Evolutionary conservation across 495 filamentous ascomycete genomes (phyloP).

Genomic region (Umbilicaria muhlenbergii): DNA sequence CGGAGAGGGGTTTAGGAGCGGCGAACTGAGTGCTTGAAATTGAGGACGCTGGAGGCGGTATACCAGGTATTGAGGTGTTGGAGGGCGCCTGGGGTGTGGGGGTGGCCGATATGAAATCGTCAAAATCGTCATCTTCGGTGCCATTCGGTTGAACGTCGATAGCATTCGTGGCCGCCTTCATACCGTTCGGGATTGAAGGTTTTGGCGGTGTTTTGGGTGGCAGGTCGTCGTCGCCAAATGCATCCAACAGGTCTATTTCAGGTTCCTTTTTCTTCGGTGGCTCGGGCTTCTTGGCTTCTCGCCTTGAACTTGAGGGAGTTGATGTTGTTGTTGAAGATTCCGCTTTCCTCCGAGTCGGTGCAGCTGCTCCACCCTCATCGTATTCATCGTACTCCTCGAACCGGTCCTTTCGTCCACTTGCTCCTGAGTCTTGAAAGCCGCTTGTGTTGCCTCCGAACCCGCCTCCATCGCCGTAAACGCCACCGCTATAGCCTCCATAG

Average conservation of each 20-base stretch:
- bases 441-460: slow-evolving; percentile 59
- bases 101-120: slow-evolving; percentile 92
- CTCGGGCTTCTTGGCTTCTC: slow-evolving; percentile 42
- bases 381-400: slow-evolving; percentile 98
- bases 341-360: slow-evolving; percentile 29
- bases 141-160: slow-evolving; percentile 30
- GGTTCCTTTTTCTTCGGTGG: slow-evolving; percentile 66
- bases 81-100: slow-evolving; percentile 34
- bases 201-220: slow-evolving; percentile 27
- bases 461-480: slow-evolving; percentile 85
- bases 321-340: slow-evolving; percentile 19
- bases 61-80: slow-evolving; percentile 24
- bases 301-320: slow-evolving; percentile 17
- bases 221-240: slow-evolving; percentile 62
- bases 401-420: slow-evolving; percentile 44
- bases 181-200: slow-evolving; percentile 29
- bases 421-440: slow-evolving; percentile 48
- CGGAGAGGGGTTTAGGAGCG: slow-evolving; percentile 69
- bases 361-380: slow-evolving; percentile 54
- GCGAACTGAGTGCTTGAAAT: slow-evolving; percentile 53
- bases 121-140: slow-evolving; percentile 85
- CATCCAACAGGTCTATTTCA: slow-evolving; percentile 66
- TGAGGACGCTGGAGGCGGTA: slow-evolving; percentile 38
- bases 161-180: slow-evolving; percentile 27
- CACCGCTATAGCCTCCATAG: slow-evolving; percentile 74